Evolutionary conservation across 257 asterid genomes (phyloP).

Genomic region (Nicotiana tomentosiformis): DNA sequence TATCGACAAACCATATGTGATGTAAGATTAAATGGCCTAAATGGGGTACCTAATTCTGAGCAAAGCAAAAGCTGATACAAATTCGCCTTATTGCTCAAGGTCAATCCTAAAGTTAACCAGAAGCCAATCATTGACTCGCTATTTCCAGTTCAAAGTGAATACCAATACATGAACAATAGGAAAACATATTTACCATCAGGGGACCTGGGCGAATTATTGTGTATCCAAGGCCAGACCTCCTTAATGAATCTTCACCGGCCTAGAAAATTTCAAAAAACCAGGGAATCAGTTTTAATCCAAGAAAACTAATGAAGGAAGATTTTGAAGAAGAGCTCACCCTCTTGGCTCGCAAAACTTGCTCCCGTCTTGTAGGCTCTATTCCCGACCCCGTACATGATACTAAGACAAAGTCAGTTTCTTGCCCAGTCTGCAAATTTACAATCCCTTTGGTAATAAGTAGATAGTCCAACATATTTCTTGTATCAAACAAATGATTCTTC

Average conservation of each 20-base stretch:
- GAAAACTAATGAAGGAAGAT: background rate
- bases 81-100: background rate
- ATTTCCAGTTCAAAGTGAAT: background rate
- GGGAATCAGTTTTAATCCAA: constrained; percentile 11
- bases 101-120: background rate
- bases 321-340: constrained; percentile 43
- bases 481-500: background rate
- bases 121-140: background rate
- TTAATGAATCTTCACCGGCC: constrained; percentile 93
- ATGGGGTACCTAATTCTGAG: background rate
- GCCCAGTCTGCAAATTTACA: constrained; percentile 74
- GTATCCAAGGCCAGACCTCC: constrained; percentile 97
- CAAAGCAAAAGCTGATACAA: background rate
- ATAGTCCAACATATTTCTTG: background rate
- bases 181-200: constrained; percentile 48
- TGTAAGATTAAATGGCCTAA: background rate
- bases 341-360: constrained; percentile 88
- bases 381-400: constrained; percentile 97
- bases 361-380: constrained; percentile 71
- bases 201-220: constrained; percentile 96
- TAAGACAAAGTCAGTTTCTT: constrained; percentile 87
- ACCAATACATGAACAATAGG: background rate
- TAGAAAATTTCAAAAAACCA: constrained; percentile 14
- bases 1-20: background rate
- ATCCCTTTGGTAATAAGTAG: constrained; percentile 6